Conservation (phyloP, 2,329 filamentous ascomycete genomes). For the Aureobasidium uvarum region DNA sequence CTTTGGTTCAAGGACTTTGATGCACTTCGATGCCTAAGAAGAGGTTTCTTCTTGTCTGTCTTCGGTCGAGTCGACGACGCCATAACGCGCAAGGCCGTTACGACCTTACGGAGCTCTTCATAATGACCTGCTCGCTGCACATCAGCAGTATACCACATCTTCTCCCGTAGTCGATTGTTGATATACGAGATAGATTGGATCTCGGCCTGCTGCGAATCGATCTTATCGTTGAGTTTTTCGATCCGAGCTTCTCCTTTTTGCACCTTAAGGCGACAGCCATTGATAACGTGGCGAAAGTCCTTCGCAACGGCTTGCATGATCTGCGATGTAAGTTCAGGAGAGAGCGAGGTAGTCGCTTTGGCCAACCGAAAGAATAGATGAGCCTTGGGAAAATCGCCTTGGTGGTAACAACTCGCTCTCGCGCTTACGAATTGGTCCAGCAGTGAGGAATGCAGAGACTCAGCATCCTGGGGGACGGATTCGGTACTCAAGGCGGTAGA, state of each 20-base stretch:
- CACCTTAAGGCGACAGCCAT: constrained; percentile 50
- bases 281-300: constrained; percentile 41
- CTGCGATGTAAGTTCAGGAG: constrained; percentile 61
- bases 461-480: background rate
- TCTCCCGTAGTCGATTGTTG: constrained; percentile 75
- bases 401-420: constrained; percentile 15
- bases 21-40: constrained; percentile 45
- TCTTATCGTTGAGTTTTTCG: constrained; percentile 77
- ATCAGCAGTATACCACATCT: constrained; percentile 98
- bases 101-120: constrained; percentile 81
- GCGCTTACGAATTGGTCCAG: constrained; percentile 6
- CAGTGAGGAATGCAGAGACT: background rate
- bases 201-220: constrained; percentile 73
- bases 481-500: too few relatives aligned
- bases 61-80: constrained; percentile 53
- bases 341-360: constrained; percentile 48
- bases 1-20: constrained; percentile 48
- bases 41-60: constrained; percentile 42
- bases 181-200: constrained; percentile 17
- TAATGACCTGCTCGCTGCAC: constrained; percentile 88
- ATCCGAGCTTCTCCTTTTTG: constrained; percentile 73
- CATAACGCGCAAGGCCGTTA: constrained; percentile 89
- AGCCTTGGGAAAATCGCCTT: constrained; percentile 14
- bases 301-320: constrained; percentile 72
- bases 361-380: constrained; percentile 9